These are phyloP conservation scores for Bodo saltans DNA, from an alignment of 78 protist species.

Conservation along the genomic window DNA sequence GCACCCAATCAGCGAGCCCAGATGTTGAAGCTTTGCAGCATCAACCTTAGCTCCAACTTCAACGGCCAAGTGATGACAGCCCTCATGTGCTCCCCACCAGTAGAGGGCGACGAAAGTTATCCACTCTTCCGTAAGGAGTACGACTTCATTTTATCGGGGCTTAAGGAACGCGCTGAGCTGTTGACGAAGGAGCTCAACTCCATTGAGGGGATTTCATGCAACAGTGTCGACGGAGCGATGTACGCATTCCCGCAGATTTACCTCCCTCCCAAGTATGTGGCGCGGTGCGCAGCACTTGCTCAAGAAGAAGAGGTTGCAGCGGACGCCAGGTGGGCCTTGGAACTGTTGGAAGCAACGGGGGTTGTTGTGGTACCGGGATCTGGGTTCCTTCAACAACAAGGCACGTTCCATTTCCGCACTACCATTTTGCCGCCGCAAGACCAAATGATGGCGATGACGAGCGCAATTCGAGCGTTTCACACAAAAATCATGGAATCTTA, in stretches of 20 bases:
- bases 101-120: slow-evolving; percentile 74
- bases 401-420: slow-evolving; percentile 95
- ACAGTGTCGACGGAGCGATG: slow-evolving; percentile 84
- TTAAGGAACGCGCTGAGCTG: slow-evolving; percentile 62
- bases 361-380: slow-evolving; percentile 95
- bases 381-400: slow-evolving; percentile 92
- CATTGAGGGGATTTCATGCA: slow-evolving; percentile 76
- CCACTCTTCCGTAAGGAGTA: slow-evolving; percentile 68
- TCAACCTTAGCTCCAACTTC: slow-evolving; percentile 90
- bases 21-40: slow-evolving; percentile 85
- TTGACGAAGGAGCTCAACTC: slow-evolving; percentile 61
- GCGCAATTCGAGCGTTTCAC: neutral
- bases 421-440: slow-evolving; percentile 95
- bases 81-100: slow-evolving; percentile 81
- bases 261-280: slow-evolving; percentile 85
- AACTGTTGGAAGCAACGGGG: slow-evolving; percentile 88
- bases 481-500: neutral
- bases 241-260: slow-evolving; percentile 93
- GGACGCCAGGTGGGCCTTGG: slow-evolving; percentile 85
- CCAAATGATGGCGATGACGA: neutral
- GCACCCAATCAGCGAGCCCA: slow-evolving; percentile 48
- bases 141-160: slow-evolving; percentile 51
- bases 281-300: too few relatives aligned
- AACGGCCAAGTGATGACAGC: slow-evolving; percentile 85
- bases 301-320: slow-evolving; percentile 59